phyloP scores from a whole-genome alignment of 106 monocot genomes.

The Amphibolis antarctica region DNA sequence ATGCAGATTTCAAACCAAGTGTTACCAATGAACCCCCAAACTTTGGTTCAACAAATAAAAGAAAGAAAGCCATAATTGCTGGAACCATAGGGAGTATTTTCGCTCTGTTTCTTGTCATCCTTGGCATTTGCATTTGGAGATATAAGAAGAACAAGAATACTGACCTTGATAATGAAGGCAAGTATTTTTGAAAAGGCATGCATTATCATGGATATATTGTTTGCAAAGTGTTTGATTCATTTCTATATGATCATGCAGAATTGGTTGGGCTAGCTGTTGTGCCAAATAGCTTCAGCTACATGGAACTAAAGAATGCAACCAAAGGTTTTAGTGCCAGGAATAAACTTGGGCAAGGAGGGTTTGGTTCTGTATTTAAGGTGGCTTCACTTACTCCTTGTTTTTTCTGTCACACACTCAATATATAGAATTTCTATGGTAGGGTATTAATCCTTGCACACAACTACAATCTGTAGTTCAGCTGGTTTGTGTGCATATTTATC shows the following conservation, averaged over 20 bases:
- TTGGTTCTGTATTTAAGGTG: conserved; percentile 10
- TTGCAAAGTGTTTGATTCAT: neutral
- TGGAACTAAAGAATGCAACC: conserved; percentile 9
- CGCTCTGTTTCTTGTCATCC: neutral
- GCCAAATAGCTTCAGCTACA: conserved; percentile 8
- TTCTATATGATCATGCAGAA: neutral
- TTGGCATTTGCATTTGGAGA: neutral
- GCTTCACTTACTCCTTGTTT: neutral
- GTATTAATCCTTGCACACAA: neutral
- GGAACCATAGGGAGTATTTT: conserved; percentile 2
- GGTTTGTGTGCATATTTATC: neutral
- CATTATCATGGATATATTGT: neutral
- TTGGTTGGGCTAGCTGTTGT: neutral
- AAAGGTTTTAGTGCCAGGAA: conserved; percentile 2
- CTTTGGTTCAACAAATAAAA: neutral
- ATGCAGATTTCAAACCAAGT: conserved; percentile 13
- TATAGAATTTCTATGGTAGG: neutral
- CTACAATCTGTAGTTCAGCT: no score
- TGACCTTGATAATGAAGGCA: conserved; percentile 5
- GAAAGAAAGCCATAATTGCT: conserved; percentile 1
- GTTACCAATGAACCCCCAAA: conserved; percentile 1
- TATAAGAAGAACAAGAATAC: neutral
- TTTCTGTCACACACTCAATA: neutral
- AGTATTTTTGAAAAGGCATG: neutral
- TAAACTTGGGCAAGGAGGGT: conserved; percentile 17